Evolutionary conservation across 2,329 filamentous ascomycete genomes (phyloP).

Genomic region (Fonsecaea multimorphosa): DNA sequence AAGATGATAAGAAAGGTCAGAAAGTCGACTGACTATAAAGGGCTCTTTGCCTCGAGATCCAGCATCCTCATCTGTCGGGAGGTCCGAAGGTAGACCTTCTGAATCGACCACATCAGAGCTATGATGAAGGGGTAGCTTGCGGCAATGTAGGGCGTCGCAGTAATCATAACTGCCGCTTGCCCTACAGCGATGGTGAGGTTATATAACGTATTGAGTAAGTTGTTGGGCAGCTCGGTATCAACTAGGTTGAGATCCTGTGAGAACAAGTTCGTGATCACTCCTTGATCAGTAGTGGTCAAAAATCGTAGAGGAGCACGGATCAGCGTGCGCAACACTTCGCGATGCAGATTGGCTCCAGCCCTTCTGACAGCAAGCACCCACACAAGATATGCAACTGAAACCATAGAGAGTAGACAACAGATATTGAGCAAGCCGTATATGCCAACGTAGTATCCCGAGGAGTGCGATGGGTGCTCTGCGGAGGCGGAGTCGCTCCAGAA

Average conservation of each 20-base stretch:
- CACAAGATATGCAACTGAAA: not conserved
- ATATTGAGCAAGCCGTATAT: too few relatives aligned
- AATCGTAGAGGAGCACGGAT: not conserved
- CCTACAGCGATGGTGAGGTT: too few relatives aligned
- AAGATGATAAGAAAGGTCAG: too few relatives aligned
- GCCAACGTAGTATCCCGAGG: not conserved
- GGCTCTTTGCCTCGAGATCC: too few relatives aligned
- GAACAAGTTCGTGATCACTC: constrained; percentile 47
- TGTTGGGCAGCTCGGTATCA: constrained; percentile 33
- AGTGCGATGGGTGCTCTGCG: not conserved
- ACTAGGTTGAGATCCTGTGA: constrained; percentile 36
- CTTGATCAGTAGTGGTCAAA: constrained; percentile 48
- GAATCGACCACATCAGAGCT: too few relatives aligned
- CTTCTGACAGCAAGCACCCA: not conserved
- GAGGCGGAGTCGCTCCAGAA: not conserved
- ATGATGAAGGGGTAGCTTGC: too few relatives aligned
- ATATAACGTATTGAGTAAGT: too few relatives aligned
- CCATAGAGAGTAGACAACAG: not conserved
- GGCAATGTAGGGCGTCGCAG: too few relatives aligned
- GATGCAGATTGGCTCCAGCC: not conserved
- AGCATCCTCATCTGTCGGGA: too few relatives aligned
- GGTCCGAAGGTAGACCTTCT: too few relatives aligned
- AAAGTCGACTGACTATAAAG: too few relatives aligned
- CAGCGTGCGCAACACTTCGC: not conserved
- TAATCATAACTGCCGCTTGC: too few relatives aligned